These are phyloP conservation scores for Fusarium dlaminii DNA, from an alignment of 2,329 filamentous ascomycete genomes.

Conservation along the genomic window DNA sequence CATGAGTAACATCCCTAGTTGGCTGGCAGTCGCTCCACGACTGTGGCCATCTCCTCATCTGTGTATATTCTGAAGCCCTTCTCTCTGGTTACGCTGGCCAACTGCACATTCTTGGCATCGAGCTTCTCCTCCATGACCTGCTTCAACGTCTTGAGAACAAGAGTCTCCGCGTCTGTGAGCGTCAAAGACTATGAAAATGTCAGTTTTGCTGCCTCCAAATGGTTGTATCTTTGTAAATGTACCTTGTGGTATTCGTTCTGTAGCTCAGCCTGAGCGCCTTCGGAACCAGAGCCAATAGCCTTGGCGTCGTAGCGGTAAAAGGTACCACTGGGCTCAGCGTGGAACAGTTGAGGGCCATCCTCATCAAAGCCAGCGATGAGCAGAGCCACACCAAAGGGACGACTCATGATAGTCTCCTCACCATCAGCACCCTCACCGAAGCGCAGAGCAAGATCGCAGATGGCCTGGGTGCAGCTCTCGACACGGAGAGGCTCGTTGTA, in stretches of 20 bases:
- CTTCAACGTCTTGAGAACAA: conserved; percentile 97
- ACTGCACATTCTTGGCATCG: conserved; percentile 97
- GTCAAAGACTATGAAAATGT: conserved; percentile 74
- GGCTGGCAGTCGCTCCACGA: conserved; percentile 83
- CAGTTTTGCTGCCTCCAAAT: neutral
- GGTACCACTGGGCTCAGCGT: conserved; percentile 96
- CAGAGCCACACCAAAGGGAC: conserved; percentile 95
- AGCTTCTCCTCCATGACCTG: conserved; percentile 99
- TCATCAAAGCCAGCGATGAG: conserved; percentile 98
- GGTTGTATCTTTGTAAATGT: conserved; percentile 20
- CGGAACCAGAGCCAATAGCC: conserved; percentile 95
- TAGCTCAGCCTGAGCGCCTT: conserved; percentile 96
- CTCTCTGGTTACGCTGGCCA: conserved; percentile 97
- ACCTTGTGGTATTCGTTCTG: conserved; percentile 99
- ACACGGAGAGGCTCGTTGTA: conserved; percentile 95
- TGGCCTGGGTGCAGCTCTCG: conserved; percentile 98
- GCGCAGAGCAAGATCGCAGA: conserved; percentile 94
- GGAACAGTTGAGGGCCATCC: conserved; percentile 95
- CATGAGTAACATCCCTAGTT: conserved; percentile 56
- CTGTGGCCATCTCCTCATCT: conserved; percentile 94
- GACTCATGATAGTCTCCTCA: conserved; percentile 98
- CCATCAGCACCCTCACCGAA: conserved; percentile 98
- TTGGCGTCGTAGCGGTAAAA: conserved; percentile 99
- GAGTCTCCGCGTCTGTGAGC: conserved; percentile 89
- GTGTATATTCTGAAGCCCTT: conserved; percentile 99